A percentile compares a stretch with the other conserved stretches of the same genome.
These are phyloP conservation scores for Suillus alpinus DNA, from an alignment of 768 basidiomycete species.

Conservation along the genomic window DNA sequence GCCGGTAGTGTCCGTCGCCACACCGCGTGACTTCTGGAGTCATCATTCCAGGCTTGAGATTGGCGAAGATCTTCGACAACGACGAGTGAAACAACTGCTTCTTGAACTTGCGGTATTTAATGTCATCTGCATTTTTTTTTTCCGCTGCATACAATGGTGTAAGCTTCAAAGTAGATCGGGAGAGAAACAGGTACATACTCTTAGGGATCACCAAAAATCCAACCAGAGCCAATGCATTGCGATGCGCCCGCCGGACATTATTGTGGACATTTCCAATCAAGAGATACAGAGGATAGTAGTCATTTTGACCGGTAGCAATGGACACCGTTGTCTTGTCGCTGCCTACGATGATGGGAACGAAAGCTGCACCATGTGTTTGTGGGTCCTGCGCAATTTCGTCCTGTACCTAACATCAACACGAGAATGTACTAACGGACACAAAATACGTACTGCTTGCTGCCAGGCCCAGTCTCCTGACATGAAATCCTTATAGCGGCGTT, in stretches of 20 bases:
- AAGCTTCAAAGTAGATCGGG: not conserved
- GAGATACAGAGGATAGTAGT: constrained; percentile 26
- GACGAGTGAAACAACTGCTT: constrained; percentile 21
- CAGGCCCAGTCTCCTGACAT: not conserved
- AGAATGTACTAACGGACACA: not conserved
- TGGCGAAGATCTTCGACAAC: constrained; percentile 10
- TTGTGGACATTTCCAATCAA: constrained; percentile 21
- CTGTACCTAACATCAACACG: not conserved
- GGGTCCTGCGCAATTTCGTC: not conserved
- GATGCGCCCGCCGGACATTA: constrained; percentile 17
- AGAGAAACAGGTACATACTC: constrained; percentile 15
- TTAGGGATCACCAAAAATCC: constrained; percentile 27
- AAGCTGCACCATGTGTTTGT: not conserved
- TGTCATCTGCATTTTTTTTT: constrained; percentile 6
- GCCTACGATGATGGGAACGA: not conserved
- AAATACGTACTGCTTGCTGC: not conserved
- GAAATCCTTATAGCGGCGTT: not conserved
- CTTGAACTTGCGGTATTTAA: constrained; percentile 15
- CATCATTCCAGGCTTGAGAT: constrained; percentile 15
- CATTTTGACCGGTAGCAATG: constrained; percentile 21
- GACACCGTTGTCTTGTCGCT: constrained; percentile 28
- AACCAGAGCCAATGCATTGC: constrained; percentile 14
- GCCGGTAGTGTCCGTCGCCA: constrained; percentile 27
- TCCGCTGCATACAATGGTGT: not conserved
- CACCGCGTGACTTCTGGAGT: constrained; percentile 13